Evolutionary conservation across 371 early-diverging fungal genomes (phyloP).

Genomic region (Apophysomyces elegans): DNA sequence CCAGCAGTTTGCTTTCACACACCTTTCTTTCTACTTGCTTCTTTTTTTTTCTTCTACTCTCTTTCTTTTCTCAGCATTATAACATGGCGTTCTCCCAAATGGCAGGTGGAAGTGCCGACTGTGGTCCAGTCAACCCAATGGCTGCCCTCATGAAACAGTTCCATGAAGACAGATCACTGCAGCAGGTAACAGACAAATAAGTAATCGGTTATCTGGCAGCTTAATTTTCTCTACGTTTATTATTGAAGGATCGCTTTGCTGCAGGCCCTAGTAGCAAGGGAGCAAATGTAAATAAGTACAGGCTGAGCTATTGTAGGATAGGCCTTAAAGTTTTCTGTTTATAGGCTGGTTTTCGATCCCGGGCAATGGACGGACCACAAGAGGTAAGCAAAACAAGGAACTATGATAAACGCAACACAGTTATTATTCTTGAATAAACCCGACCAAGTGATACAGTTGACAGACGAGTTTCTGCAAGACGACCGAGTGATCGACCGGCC

Average conservation of each 20-base stretch:
- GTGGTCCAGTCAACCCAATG: conserved; percentile 81
- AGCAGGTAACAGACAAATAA: conserved; percentile 61
- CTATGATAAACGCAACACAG: too few relatives aligned
- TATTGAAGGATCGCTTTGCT: conserved; percentile 66
- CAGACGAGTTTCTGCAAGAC: conserved; percentile 52
- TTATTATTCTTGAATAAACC: background rate
- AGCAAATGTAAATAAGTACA: conserved; percentile 50
- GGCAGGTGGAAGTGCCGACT: conserved; percentile 67
- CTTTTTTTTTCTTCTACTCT: conserved; percentile 13
- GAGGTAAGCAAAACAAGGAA: conserved; percentile 19
- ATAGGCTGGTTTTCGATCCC: conserved; percentile 40
- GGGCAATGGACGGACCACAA: conserved; percentile 21
- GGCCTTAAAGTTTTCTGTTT: background rate
- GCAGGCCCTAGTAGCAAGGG: conserved; percentile 56
- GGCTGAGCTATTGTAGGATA: conserved; percentile 15
- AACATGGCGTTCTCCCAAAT: conserved; percentile 39
- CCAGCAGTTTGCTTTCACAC: background rate
- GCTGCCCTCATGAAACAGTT: conserved; percentile 79
- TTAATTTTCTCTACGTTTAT: background rate
- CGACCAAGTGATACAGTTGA: conserved; percentile 24
- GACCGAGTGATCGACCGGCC: conserved; percentile 40
- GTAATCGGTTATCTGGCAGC: too few relatives aligned
- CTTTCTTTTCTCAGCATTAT: conserved; percentile 5
- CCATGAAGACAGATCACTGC: conserved; percentile 75
- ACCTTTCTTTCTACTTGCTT: background rate